These are phyloP conservation scores for Fusarium odoratissimum DNA, from an alignment of 2,329 filamentous ascomycete genomes.

Conservation along the genomic window DNA sequence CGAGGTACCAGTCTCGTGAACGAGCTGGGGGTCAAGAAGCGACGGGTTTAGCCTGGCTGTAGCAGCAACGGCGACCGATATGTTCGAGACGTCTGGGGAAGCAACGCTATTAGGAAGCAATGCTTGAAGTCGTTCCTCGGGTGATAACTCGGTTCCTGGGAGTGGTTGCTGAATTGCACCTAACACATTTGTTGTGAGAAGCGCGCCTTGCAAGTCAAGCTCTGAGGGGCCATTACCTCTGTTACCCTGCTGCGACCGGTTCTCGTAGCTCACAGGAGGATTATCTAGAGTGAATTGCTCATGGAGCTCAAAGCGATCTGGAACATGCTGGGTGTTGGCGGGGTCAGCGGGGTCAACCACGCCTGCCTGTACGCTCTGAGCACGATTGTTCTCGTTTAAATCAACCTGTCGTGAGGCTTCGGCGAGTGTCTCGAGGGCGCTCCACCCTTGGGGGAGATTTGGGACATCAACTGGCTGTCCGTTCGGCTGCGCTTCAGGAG, in stretches of 20 bases:
- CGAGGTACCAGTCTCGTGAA: conserved; percentile 47
- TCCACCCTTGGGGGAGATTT: conserved; percentile 71
- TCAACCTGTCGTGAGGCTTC: conserved; percentile 88
- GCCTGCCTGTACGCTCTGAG: conserved; percentile 52
- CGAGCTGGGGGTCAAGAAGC: conserved; percentile 65
- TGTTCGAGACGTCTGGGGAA: conserved; percentile 59
- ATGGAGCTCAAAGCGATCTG: conserved; percentile 64
- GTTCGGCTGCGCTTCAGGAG: conserved; percentile 43
- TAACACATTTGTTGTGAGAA: conserved; percentile 25
- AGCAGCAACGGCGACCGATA: conserved; percentile 68
- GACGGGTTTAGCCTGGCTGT: conserved; percentile 66
- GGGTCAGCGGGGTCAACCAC: conserved; percentile 45
- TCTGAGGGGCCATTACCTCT: conserved; percentile 39
- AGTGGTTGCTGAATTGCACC: conserved; percentile 41
- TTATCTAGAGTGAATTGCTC: conserved; percentile 70
- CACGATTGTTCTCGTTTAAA: conserved; percentile 69
- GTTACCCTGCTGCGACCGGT: conserved; percentile 40
- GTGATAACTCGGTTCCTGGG: conserved; percentile 52
- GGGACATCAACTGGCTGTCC: conserved; percentile 46
- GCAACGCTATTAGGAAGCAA: conserved; percentile 53
- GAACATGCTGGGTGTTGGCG: conserved; percentile 39
- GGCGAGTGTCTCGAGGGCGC: conserved; percentile 85
- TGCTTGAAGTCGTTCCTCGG: conserved; percentile 64
- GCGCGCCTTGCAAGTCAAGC: background rate
- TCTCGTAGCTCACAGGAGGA: conserved; percentile 62